These are phyloP conservation scores for Chloridella minuta DNA, from an alignment of 352 stramenopile species.

Conservation along the genomic window DNA sequence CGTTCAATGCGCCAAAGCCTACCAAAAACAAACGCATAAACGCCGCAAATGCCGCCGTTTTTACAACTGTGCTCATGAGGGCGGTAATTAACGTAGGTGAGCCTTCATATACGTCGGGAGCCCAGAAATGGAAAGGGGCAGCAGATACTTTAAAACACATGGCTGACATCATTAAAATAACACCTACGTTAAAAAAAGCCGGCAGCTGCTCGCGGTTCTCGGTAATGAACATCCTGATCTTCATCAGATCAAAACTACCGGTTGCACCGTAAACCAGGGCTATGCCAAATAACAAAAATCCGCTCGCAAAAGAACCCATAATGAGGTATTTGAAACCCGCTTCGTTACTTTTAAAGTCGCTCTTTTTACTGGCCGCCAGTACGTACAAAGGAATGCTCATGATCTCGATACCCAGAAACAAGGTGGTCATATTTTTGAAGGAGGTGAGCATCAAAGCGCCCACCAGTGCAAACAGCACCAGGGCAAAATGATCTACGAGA, in stretches of 20 bases:
- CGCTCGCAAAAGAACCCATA: slow-evolving; percentile 24
- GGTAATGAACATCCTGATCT: slow-evolving; percentile 18
- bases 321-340: slow-evolving; percentile 19
- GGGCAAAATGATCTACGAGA: slow-evolving; percentile 19
- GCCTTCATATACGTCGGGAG: slow-evolving; percentile 19
- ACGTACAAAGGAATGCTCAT: slow-evolving; percentile 15
- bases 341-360: slow-evolving; percentile 13
- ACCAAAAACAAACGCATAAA: slow-evolving; percentile 17
- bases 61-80: slow-evolving; percentile 15
- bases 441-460: slow-evolving; percentile 15
- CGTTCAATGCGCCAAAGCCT: neutral
- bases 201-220: slow-evolving; percentile 7
- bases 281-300: slow-evolving; percentile 24
- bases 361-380: slow-evolving; percentile 15
- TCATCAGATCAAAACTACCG: slow-evolving; percentile 17
- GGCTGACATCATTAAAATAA: slow-evolving; percentile 15
- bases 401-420: slow-evolving; percentile 17
- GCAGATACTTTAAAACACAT: slow-evolving; percentile 21
- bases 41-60: slow-evolving; percentile 1
- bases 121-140: slow-evolving; percentile 17
- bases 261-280: slow-evolving; percentile 17
- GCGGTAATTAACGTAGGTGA: slow-evolving; percentile 17
- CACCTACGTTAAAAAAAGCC: slow-evolving; percentile 14
- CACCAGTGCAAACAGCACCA: slow-evolving; percentile 13
- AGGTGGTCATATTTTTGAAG: slow-evolving; percentile 15